phyloP scores from a whole-genome alignment of 441 rosid genomes.

The Populus hybrid region DNA sequence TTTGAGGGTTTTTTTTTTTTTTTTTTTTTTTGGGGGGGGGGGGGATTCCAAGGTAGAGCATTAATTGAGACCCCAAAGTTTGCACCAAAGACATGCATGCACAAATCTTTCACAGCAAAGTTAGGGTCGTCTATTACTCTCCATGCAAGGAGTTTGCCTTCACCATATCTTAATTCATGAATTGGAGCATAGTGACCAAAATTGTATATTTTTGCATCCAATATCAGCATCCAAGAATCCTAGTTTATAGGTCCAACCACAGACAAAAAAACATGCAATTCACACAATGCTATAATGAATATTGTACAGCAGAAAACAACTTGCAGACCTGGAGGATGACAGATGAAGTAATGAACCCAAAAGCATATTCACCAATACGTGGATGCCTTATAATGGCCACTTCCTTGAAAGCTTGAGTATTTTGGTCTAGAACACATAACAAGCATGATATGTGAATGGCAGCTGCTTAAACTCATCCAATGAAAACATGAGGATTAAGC shows the following conservation, averaged over 20 bases:
- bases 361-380: slow-evolving; percentile 95
- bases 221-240: neutral
- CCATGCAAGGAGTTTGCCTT: neutral
- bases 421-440: slow-evolving; percentile 63
- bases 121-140: neutral
- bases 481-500: slow-evolving; percentile 4
- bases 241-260: neutral
- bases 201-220: neutral
- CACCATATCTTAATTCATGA: neutral
- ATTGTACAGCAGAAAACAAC: neutral
- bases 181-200: neutral
- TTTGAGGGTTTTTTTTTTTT: too few species aligned
- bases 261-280: neutral
- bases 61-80: too few species aligned
- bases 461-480: neutral
- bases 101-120: neutral
- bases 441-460: neutral
- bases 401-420: slow-evolving; percentile 92
- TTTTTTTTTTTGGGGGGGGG: too few species aligned
- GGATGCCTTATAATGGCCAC: slow-evolving; percentile 98
- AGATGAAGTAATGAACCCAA: slow-evolving; percentile 94
- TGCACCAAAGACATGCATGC: neutral
- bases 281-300: neutral
- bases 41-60: too few species aligned
- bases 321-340: slow-evolving; percentile 64